Percentiles rank a stretch among this genome's conserved stretches.
These are phyloP conservation scores for Trichoderma arundinaceum DNA, from an alignment of 2,329 filamentous ascomycete species.

Conservation along the genomic window DNA sequence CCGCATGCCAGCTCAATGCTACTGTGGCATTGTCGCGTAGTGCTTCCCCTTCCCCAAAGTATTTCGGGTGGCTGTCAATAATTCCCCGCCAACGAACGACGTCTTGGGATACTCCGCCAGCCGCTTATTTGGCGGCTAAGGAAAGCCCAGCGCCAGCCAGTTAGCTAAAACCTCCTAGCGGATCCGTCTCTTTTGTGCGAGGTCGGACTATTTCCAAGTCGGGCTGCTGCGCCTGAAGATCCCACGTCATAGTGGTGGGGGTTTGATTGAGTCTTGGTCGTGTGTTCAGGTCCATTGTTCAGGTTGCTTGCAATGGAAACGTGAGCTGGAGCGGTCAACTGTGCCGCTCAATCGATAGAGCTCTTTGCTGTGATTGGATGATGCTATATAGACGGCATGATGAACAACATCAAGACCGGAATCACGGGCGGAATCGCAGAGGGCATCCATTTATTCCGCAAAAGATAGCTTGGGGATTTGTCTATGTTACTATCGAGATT, in stretches of 20 bases:
- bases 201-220: slow-evolving; percentile 7
- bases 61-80: too few relatives aligned
- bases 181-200: slow-evolving; percentile 19
- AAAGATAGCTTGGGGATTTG: not conserved
- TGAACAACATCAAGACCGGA: not conserved
- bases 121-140: slow-evolving; percentile 17
- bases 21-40: too few relatives aligned
- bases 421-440: not conserved
- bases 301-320: not conserved
- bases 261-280: not conserved
- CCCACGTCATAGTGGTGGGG: slow-evolving; percentile 27
- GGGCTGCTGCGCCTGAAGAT: slow-evolving; percentile 21
- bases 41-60: too few relatives aligned
- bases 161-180: slow-evolving; percentile 11
- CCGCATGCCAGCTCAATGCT: too few relatives aligned
- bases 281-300: not conserved
- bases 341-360: not conserved
- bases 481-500: not conserved
- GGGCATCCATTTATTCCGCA: not conserved
- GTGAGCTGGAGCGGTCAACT: not conserved
- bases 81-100: too few relatives aligned
- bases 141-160: slow-evolving; percentile 12
- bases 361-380: not conserved
- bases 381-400: not conserved
- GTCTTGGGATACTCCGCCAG: slow-evolving; percentile 16